phyloP scores from a whole-genome alignment of 2,329 filamentous ascomycete genomes.

The Aureobasidium subglaciale region DNA sequence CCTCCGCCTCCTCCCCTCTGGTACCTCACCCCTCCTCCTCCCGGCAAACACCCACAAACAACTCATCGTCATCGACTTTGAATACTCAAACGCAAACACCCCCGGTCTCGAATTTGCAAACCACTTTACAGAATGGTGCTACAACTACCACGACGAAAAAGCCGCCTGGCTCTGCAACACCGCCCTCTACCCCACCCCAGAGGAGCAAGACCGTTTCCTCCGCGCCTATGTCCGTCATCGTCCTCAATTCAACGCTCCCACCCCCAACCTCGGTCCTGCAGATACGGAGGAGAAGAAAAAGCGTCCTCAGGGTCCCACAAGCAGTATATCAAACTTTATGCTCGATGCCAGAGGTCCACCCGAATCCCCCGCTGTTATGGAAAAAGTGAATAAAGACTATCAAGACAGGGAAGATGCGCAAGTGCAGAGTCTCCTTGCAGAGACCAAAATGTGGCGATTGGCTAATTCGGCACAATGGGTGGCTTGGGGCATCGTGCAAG shows the following conservation, averaged over 20 bases:
- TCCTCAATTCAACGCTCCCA: slow-evolving; percentile 54
- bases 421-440: slow-evolving; percentile 64
- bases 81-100: slow-evolving; percentile 86
- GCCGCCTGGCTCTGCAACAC: slow-evolving; percentile 58
- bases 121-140: slow-evolving; percentile 96
- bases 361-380: slow-evolving; percentile 18
- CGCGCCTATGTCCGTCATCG: slow-evolving; percentile 79
- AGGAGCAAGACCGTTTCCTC: slow-evolving; percentile 80
- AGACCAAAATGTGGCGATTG: slow-evolving; percentile 77
- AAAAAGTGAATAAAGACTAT: slow-evolving; percentile 30
- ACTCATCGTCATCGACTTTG: slow-evolving; percentile 94
- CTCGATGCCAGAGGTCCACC: slow-evolving; percentile 51
- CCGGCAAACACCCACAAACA: slow-evolving; percentile 94
- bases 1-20: slow-evolving; percentile 63
- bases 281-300: slow-evolving; percentile 23
- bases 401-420: slow-evolving; percentile 55
- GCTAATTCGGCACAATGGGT: slow-evolving; percentile 89
- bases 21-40: slow-evolving; percentile 75
- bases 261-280: slow-evolving; percentile 25
- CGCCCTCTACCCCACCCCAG: slow-evolving; percentile 63
- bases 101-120: slow-evolving; percentile 90
- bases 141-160: slow-evolving; percentile 81
- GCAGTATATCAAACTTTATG: slow-evolving; percentile 58
- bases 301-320: slow-evolving; percentile 28
- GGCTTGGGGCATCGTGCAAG: slow-evolving; percentile 94